A percentile compares a stretch with the other conserved stretches of the same genome.
Conservation (phyloP, 2,329 filamentous ascomycete species). For the Paraconiothyrium brasiliense region DNA sequence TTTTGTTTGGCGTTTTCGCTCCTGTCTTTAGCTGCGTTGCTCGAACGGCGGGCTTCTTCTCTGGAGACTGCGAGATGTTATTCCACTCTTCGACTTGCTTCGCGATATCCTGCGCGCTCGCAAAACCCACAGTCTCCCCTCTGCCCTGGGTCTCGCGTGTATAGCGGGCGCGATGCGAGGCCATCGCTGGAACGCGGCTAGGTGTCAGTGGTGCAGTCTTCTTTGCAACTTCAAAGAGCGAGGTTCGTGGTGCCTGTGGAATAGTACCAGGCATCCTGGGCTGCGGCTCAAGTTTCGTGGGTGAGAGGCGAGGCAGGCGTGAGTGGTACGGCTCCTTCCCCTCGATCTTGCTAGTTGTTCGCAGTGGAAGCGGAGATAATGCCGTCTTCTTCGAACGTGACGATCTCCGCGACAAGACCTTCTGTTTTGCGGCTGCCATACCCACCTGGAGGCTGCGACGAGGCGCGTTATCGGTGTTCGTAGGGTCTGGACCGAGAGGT, state of each 20-base stretch:
- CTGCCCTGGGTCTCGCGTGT: conserved; percentile 17
- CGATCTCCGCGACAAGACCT: neutral
- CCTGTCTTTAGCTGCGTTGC: neutral
- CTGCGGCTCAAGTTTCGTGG: neutral
- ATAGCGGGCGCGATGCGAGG: neutral
- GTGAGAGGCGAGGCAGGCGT: conserved; percentile 8
- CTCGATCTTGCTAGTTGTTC: neutral
- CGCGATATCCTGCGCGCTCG: conserved; percentile 27
- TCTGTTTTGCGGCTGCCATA: neutral
- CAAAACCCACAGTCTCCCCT: conserved; percentile 10
- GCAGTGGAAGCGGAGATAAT: neutral
- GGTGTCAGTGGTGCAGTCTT: neutral
- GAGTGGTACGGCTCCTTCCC: neutral
- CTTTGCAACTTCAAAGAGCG: neutral
- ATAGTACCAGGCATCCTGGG: neutral
- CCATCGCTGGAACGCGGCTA: conserved; percentile 5
- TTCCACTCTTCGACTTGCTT: conserved; percentile 28
- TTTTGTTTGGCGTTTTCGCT: neutral
- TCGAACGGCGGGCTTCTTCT: conserved; percentile 3
- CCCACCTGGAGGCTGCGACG: neutral
- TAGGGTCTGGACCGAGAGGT: neutral
- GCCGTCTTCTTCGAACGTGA: neutral
- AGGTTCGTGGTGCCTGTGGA: neutral
- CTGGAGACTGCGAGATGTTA: conserved; percentile 12
- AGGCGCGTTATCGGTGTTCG: neutral